Percentiles rank a stretch among this genome's conserved stretches.
phyloP scores from a whole-genome alignment of 139 green algal species.

The Medakamo hakoo region DNA sequence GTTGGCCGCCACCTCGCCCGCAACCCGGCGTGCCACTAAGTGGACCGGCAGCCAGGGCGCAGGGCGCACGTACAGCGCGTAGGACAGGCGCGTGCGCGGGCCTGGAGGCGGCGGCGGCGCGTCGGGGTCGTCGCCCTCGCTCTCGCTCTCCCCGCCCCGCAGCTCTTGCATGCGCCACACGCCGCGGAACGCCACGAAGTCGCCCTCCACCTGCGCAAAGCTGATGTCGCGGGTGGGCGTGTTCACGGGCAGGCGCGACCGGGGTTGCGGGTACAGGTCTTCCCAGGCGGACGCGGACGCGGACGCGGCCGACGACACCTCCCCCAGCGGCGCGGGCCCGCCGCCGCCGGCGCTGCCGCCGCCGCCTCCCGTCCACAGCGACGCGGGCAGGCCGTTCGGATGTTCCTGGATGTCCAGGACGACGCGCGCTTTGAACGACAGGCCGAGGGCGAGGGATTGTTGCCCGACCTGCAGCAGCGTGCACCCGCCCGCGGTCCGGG shows the following conservation, averaged over 20 bases:
- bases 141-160: not conserved
- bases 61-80: slow-evolving; percentile 53
- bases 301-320: not conserved
- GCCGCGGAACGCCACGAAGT: slow-evolving; percentile 61
- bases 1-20: slow-evolving; percentile 45
- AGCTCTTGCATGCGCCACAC: slow-evolving; percentile 53
- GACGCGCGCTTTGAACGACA: slow-evolving; percentile 57
- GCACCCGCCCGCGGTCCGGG: slow-evolving; percentile 9
- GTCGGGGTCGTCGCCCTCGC: not conserved
- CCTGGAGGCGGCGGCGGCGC: too few species aligned
- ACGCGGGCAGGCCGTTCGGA: slow-evolving; percentile 3
- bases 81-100: slow-evolving; percentile 31
- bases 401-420: slow-evolving; percentile 54
- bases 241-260: slow-evolving; percentile 7
- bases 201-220: slow-evolving; percentile 54
- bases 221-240: slow-evolving; percentile 37
- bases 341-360: not conserved
- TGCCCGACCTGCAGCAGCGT: slow-evolving; percentile 29
- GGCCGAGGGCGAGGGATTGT: slow-evolving; percentile 59
- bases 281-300: not conserved
- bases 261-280: not conserved
- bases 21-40: slow-evolving; percentile 46
- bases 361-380: not conserved
- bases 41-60: slow-evolving; percentile 54
- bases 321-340: not conserved